Evolutionary conservation across 2,329 filamentous ascomycete species (phyloP).

Genomic region (Furcasterigmium furcatum): DNA sequence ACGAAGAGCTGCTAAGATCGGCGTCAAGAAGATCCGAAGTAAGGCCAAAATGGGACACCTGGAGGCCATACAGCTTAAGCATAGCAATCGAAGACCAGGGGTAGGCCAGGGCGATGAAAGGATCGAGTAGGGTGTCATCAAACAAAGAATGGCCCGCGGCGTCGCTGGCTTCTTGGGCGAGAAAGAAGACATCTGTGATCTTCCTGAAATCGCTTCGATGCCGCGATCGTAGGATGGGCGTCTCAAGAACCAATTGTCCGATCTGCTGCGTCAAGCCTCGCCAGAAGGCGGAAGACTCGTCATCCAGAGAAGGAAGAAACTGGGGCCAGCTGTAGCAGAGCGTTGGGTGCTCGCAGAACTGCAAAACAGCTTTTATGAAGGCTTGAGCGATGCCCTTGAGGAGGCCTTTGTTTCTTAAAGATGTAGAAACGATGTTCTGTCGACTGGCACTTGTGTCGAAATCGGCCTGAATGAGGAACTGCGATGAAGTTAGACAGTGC

Average conservation of each 20-base stretch:
- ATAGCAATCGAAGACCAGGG: conserved; percentile 2
- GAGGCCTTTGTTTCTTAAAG: conserved; percentile 32
- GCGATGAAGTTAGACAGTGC: not conserved
- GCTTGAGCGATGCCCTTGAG: conserved; percentile 28
- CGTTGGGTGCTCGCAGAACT: conserved; percentile 31
- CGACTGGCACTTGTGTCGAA: conserved; percentile 43
- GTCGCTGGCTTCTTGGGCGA: not conserved
- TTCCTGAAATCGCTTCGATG: conserved; percentile 7
- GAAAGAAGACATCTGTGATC: not conserved
- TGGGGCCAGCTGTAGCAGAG: conserved; percentile 41
- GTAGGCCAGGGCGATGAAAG: not conserved
- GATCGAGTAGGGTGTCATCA: not conserved
- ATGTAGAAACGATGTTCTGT: conserved; percentile 33
- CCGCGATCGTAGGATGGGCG: conserved; percentile 10
- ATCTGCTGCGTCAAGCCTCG: conserved; percentile 18
- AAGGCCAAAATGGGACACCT: not conserved
- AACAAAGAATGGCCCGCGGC: not conserved
- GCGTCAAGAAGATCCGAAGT: conserved; percentile 6
- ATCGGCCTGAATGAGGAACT: conserved; percentile 48
- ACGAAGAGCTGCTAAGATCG: conserved; percentile 9
- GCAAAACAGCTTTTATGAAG: conserved; percentile 32
- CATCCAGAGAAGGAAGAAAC: conserved; percentile 32
- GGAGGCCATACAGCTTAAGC: conserved; percentile 7
- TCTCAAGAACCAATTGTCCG: conserved; percentile 7
- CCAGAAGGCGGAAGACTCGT: conserved; percentile 24